These are phyloP conservation scores for Ophiognomonia clavigignenti-juglandacearum DNA, from an alignment of 2,329 filamentous ascomycete species.

Conservation along the genomic window DNA sequence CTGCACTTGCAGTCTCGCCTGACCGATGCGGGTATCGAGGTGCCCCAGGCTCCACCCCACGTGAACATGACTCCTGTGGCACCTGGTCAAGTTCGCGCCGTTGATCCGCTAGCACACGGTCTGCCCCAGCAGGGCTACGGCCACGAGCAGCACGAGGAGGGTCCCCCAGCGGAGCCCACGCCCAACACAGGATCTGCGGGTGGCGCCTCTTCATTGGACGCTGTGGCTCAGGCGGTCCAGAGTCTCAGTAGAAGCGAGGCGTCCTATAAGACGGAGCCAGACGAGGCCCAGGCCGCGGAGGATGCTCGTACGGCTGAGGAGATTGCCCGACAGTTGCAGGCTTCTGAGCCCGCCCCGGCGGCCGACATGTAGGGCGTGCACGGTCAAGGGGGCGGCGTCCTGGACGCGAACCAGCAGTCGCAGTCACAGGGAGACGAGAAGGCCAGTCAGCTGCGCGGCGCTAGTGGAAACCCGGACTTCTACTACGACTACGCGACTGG, in stretches of 20 bases:
- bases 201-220: slow-evolving; percentile 37
- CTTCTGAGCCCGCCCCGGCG: slow-evolving; percentile 27
- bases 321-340: slow-evolving; percentile 48
- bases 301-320: slow-evolving; percentile 46
- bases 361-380: slow-evolving; percentile 27
- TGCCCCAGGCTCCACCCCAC: slow-evolving; percentile 76
- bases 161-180: slow-evolving; percentile 14
- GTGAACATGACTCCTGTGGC: slow-evolving; percentile 54
- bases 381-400: background rate
- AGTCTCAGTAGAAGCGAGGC: slow-evolving; percentile 12
- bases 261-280: slow-evolving; percentile 16
- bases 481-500: too few relatives aligned
- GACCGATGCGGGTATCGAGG: slow-evolving; percentile 76
- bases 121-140: slow-evolving; percentile 4
- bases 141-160: slow-evolving; percentile 10
- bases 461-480: background rate
- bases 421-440: background rate
- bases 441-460: too few relatives aligned
- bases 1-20: slow-evolving; percentile 84
- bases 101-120: slow-evolving; percentile 3
- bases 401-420: background rate
- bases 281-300: slow-evolving; percentile 30
- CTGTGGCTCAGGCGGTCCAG: slow-evolving; percentile 44
- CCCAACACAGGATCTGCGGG: slow-evolving; percentile 22
- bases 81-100: background rate